Base-by-base conservation (phyloP, 352 stramenopile species). In the Poterioochromonas sp. region DNA sequence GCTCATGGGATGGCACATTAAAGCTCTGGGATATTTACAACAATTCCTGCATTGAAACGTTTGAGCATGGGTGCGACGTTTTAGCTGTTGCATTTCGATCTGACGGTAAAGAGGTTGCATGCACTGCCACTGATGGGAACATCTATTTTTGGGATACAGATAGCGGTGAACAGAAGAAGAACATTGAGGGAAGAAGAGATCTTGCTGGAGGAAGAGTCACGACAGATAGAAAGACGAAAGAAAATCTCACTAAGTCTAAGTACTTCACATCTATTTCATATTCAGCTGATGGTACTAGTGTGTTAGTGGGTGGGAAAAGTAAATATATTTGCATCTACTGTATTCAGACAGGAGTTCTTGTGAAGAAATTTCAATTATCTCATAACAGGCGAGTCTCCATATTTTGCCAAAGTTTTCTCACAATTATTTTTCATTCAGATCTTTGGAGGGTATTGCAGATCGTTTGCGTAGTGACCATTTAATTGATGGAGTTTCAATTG, bases 321-420 rank as follows among this genome's bases (percentile, higher is more conserved):
- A 98, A 98, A 84, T 99, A 97, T 82, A 92, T 99, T 73, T 99
- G 96, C 82, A 98, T 99, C 79, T 99, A 99, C 87, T 92, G 97
- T 82, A 90, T 95, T 49, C 93, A 88, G 34, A 83, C 89, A 54
- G 85, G 91, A 76, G 93, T 98, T 39, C 84, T 99, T 73, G 85
- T 99, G 63, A 98, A 98, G 80, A 99, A 99, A 83, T 99, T 98
- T 83, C 94, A 99, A 87, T 88, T 99, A 54, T 97, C 91, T 43
- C 94, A 98, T 86, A 98, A 98, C 85, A 22, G 53, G 60, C 18
- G 18, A 44, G 18, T 44, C 5, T 39, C 34, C 60, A 5, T 44
- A 18, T 39, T 5, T 20, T 20, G 18, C 43, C 5, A 51, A 18
- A 51, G 5, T 51, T 51, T 51, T 51, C 5, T 51, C 5, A 51